Conservation (phyloP, 805 yeast genomes). For the Kregervanrija pseudodelftensis region DNA sequence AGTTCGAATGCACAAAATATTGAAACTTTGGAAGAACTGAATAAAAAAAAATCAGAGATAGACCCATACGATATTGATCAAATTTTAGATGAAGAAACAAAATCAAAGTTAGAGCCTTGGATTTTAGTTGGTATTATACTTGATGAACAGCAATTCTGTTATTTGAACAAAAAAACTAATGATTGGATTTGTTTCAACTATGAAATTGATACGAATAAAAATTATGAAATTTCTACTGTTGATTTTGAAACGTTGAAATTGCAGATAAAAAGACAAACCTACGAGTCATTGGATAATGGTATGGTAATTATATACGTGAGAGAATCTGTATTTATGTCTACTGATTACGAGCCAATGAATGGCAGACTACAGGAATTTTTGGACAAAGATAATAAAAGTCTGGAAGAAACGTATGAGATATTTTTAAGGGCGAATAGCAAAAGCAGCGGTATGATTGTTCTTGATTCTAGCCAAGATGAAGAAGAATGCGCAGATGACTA, state of each 20-base stretch:
- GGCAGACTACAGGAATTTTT: constrained; percentile 24
- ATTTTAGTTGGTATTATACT: constrained; percentile 31
- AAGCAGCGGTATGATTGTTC: too few relatives aligned
- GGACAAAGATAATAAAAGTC: constrained; percentile 22
- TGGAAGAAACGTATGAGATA: constrained; percentile 9
- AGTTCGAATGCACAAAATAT: constrained; percentile 7
- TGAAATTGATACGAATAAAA: constrained; percentile 20
- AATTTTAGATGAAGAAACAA: constrained; percentile 16
- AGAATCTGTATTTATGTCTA: constrained; percentile 17
- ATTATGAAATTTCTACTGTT: constrained; percentile 15
- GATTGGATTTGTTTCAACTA: constrained; percentile 28
- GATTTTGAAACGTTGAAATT: constrained; percentile 23
- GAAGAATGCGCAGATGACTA: too few relatives aligned
- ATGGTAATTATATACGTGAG: constrained; percentile 30
- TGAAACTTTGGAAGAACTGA: constrained; percentile 11
- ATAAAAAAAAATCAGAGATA: constrained; percentile 12
- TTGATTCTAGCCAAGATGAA: too few relatives aligned
- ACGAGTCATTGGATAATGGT: constrained; percentile 22
- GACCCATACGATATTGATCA: constrained; percentile 22
- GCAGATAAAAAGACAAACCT: constrained; percentile 16
- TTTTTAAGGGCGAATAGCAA: too few relatives aligned
- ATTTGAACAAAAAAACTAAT: constrained; percentile 14
- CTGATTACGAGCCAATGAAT: constrained; percentile 13
- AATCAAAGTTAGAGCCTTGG: constrained; percentile 29
- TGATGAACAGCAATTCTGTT: constrained; percentile 27